A percentile compares a stretch with the other conserved stretches of the same genome.
These are phyloP conservation scores for Rheum nobile DNA, from an alignment of 148 eudicot species.

Conservation along the genomic window DNA sequence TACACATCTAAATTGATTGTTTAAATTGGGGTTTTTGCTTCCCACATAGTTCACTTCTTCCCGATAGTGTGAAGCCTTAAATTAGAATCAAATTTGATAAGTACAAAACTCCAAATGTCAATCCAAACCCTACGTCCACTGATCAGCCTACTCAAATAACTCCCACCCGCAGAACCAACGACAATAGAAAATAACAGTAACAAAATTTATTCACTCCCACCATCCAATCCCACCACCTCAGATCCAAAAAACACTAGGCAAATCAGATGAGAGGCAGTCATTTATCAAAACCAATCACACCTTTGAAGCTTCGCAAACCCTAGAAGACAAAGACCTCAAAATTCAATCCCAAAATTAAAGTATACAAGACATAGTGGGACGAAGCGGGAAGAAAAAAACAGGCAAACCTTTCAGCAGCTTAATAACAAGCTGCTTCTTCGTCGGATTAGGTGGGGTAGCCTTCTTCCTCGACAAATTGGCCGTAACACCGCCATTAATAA, in stretches of 20 bases:
- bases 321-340: not conserved
- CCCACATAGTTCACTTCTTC: not conserved
- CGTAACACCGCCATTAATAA: conserved; percentile 26
- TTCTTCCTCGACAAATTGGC: conserved; percentile 77
- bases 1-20: not conserved
- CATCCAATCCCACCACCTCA: not conserved
- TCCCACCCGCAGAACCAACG: not conserved
- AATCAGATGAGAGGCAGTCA: not conserved
- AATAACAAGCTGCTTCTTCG: conserved; percentile 67
- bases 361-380: not conserved
- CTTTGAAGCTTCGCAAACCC: not conserved
- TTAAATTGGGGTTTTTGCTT: not conserved
- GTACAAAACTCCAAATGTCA: not conserved
- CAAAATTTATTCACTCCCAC: not conserved
- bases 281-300: not conserved
- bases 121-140: not conserved
- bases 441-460: conserved; percentile 82
- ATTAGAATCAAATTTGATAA: not conserved
- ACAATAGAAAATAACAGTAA: not conserved
- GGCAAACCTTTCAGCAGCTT: conserved; percentile 69
- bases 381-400: not conserved
- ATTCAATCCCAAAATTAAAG: not conserved
- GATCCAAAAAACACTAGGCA: not conserved
- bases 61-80: not conserved
- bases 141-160: not conserved